A percentile compares a stretch with the other conserved stretches of the same genome.
These are phyloP conservation scores for Tolypocladium guangdongense DNA, from an alignment of 2,329 filamentous ascomycete genomes.

Conservation along the genomic window DNA sequence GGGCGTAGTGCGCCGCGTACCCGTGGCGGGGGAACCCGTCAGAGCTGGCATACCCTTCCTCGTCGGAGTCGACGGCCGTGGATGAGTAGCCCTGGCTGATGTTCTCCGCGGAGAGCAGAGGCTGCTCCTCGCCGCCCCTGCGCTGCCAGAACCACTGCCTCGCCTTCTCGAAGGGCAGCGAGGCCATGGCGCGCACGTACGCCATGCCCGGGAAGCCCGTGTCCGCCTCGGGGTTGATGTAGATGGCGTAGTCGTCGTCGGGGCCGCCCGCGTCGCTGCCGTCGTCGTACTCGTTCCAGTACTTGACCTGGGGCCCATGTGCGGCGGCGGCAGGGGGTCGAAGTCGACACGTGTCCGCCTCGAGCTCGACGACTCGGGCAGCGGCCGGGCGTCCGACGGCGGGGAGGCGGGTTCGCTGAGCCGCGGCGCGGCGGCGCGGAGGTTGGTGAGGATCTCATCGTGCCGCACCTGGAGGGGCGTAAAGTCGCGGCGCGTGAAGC, in stretches of 20 bases:
- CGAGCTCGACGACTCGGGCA: not conserved
- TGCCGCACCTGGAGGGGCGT: conserved; percentile 37
- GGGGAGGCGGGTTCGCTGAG: conserved; percentile 29
- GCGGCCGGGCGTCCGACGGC: conserved; percentile 14
- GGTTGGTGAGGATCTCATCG: conserved; percentile 34
- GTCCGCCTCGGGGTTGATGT: conserved; percentile 58
- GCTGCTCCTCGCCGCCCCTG: conserved; percentile 12
- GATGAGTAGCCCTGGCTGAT: conserved; percentile 19
- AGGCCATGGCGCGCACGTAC: conserved; percentile 42
- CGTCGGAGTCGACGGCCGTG: conserved; percentile 26
- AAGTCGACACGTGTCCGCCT: conserved; percentile 13
- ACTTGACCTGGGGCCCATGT: conserved; percentile 30
- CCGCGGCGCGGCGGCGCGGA: conserved; percentile 34
- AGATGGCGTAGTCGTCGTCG: conserved; percentile 58
- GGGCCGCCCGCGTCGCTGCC: conserved; percentile 56
- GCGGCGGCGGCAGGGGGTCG: conserved; percentile 18
- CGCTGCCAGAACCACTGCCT: conserved; percentile 35
- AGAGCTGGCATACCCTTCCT: conserved; percentile 40
- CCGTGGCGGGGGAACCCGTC: conserved; percentile 37
- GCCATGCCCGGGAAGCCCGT: conserved; percentile 51
- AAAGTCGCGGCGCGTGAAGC: conserved; percentile 61
- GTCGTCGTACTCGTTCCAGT: conserved; percentile 85
- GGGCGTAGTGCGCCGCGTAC: conserved; percentile 43
- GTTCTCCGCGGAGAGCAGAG: conserved; percentile 7
- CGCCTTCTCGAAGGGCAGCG: conserved; percentile 38